Base-by-base conservation (phyloP, 352 stramenopile genomes). In the Pythium biforme region DNA sequence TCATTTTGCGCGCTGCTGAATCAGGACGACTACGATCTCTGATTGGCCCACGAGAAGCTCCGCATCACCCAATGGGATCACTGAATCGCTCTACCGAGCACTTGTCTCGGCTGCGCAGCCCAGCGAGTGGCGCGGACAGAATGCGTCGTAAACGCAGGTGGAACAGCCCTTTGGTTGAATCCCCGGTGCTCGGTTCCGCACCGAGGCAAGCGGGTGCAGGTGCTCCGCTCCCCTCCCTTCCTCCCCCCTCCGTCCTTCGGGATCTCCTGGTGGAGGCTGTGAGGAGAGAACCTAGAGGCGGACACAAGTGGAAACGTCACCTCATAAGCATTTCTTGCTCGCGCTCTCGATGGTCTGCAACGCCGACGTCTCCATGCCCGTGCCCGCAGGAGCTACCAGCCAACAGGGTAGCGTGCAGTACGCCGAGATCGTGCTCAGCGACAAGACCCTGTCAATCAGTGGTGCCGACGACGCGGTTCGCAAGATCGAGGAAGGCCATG, bases 381-480 rank as follows among this genome's bases (percentile, higher is more conserved):
- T 64, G 23, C 62, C 62, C 6, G 60, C 55, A 25, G 62, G 62
- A 52, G 62, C 55, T 57, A n/a, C 31, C 4, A 37, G 23, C 17
- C 34, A 26, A 23, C 46, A 50, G 59, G 40, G 65, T 43, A 50
- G 52, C 49, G 33, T 77, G 54, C 73, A 86, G 57, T 89, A 88
- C 64, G 76, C 81, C 17, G 77, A 90, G 69, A 81, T 89, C 41
- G 68, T 70, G 41, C 69, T 90, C 40, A 66, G 73, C 48, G 77
- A 81, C 25, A 72, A 74, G 53, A 54, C 41, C 59, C 74, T 75
- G 52, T 71, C 70, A 10, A 40, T 81, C 47, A 68, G 77, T n/a
- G 62, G 14, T 2, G 40, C 49, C 6, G 41, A 73, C 47, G 51
- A 73, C 25, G 57, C 55, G 9, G 53, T 71, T 11, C 61, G 74